Evolutionary conservation across 257 asterid genomes (phyloP).

Genomic region (Fraxinus quadrangulata): DNA sequence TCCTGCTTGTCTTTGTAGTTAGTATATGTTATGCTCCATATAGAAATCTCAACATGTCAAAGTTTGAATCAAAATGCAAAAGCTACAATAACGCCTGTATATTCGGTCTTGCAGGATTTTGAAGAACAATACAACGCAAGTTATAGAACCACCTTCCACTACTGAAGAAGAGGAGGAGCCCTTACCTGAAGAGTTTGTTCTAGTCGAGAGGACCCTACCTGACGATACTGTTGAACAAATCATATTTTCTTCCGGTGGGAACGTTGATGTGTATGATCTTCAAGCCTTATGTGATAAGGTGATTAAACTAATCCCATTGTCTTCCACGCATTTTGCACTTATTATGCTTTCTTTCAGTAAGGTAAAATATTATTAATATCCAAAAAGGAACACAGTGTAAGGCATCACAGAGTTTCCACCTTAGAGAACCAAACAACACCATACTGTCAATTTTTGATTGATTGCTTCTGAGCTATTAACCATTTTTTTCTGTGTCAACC

Average conservation of each 20-base stretch:
- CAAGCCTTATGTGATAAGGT: constrained; percentile 95
- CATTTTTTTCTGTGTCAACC: background rate
- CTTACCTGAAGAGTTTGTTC: constrained; percentile 83
- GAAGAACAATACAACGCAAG: constrained; percentile 64
- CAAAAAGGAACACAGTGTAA: background rate
- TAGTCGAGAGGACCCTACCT: constrained; percentile 70
- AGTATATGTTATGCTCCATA: background rate
- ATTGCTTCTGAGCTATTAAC: background rate
- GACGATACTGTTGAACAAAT: constrained; percentile 86
- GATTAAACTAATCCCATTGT: constrained; percentile 8
- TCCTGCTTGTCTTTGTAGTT: constrained; percentile 5
- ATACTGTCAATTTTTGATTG: background rate
- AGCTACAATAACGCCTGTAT: constrained; percentile 19
- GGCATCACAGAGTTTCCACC: background rate
- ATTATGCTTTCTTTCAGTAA: background rate
- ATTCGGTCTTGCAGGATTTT: constrained; percentile 52
- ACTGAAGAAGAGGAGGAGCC: constrained; percentile 64
- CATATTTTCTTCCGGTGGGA: constrained; percentile 84
- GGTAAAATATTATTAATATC: background rate
- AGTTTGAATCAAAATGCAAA: constrained; percentile 4
- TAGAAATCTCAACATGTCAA: constrained; percentile 3
- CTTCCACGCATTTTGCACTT: background rate
- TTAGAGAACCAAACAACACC: background rate
- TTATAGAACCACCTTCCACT: constrained; percentile 68
- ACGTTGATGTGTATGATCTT: constrained; percentile 83